These are phyloP conservation scores for Pistacia vera DNA, from an alignment of 345 rosid species.

Conservation along the genomic window DNA sequence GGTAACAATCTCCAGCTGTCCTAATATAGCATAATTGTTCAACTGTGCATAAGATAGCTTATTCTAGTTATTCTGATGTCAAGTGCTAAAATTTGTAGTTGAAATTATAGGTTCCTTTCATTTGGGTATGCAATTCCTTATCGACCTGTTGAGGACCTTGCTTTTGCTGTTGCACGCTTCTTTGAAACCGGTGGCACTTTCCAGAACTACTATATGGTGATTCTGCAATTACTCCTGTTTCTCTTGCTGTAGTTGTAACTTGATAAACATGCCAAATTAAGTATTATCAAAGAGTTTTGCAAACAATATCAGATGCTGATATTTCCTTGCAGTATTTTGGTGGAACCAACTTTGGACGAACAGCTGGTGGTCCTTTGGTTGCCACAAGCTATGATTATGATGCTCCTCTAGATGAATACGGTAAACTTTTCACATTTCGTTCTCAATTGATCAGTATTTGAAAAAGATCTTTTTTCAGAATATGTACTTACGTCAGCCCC, in stretches of 20 bases:
- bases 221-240: conserved; percentile 4
- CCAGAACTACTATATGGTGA: conserved; percentile 72
- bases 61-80: background rate
- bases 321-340: conserved; percentile 59
- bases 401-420: conserved; percentile 76
- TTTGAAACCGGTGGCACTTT: conserved; percentile 65
- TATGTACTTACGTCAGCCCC: too few species aligned
- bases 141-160: conserved; percentile 72
- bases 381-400: conserved; percentile 76
- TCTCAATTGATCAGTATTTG: background rate
- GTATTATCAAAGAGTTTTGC: background rate
- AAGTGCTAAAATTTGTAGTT: background rate
- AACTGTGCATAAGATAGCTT: background rate
- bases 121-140: conserved; percentile 67
- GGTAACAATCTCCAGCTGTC: conserved; percentile 32
- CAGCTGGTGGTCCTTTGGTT: conserved; percentile 65
- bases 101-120: conserved; percentile 49
- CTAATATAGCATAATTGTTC: background rate
- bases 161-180: conserved; percentile 67
- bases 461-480: background rate
- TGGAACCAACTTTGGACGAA: conserved; percentile 72
- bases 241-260: background rate
- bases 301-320: conserved; percentile 6
- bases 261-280: background rate
- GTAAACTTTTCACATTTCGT: conserved; percentile 24